Evolutionary conservation across 2,329 filamentous ascomycete genomes (phyloP), one percentile per base, ranked within the genome.

Genomic region (Didymella glomerata): DNA sequence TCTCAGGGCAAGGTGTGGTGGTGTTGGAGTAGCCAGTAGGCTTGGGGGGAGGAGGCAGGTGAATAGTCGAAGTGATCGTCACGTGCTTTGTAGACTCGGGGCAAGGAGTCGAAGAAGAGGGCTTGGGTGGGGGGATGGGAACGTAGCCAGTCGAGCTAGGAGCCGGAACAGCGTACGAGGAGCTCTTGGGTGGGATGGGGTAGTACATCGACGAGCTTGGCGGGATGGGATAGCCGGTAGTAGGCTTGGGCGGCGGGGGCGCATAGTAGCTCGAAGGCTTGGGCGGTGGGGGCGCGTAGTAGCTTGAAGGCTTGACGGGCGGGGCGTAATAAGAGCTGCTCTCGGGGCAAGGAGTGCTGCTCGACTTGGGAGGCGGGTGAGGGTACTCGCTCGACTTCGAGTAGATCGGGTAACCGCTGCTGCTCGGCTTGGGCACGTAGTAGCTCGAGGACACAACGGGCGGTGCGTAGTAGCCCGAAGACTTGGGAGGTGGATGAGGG

Each of bases 261-360:
- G 51, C 16, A 46, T 50, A 38, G 45, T 41, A 42, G 41, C n/a
- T 61, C 34, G 34, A 36, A 14, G 48, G 24, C 18, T 22, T 13
- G 7, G 55, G 55, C 4, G 48, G 48, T 10, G 42, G 24, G 10
- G 57, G 60, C 16, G 51, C 16, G 49, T 50, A 38, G 45, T 41
- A 42, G 41, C n/a, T 61, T 16, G 34, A 36, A 14, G 48, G 24
- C 18, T 22, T 13, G 41, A 5, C 52, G 36, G 38, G 38, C 13
- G 38, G 38, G 0, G 38, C 38, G 38, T 41, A 41, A 9, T 42
- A 42, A 42, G 40, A 42, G 40, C 40, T 42, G 40, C 40, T 42
- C 40, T 53, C 49, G 22, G 61, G 57, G 54, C 57, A 60, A 11
- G 61, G 61, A 41, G 55, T 61, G n/a, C 48, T 47, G 16, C 44